Base-by-base conservation (phyloP, 495 filamentous ascomycete species). In the Penicillium daleae region DNA sequence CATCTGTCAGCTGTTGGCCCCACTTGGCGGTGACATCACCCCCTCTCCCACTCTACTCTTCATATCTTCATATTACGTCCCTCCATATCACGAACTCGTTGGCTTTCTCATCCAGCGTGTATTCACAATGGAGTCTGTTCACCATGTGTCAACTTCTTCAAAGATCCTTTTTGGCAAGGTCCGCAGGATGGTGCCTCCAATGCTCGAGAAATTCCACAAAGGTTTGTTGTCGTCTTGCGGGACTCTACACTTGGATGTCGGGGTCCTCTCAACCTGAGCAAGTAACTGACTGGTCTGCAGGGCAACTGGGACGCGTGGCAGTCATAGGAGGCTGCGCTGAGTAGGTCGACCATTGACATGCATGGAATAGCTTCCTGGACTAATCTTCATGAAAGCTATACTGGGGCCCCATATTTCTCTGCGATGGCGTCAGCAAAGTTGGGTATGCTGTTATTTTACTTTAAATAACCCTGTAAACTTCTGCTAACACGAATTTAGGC, bases 121-220 rank as follows among this genome's bases (percentile, higher is more conserved):
- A 59, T 48, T 40, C 57, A 68, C 8, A 53, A 79, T 80, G 74
- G 77, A 79, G 59, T 68, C 75, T 5, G 69, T 70, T 46, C 78
- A 80, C 48, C 85, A 85, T 71, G 78, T 87, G 44, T 78, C 82
- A 32, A 70, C 75, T 56, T 76, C 84, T 3, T 88, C 87, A n/a
- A 88, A 88, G 74, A 89, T 91, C 59, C 79, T 97, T 32, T 82
- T 99, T 24, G 72, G 78, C 54, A 92, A 91, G 73, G 93, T 94
- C 71, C 89, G 90, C 81, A 92, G 90, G 75, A 90, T 99, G 75
- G 85, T 99, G 50, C 95, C 95, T 44, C 95, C 95, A 9, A 90
- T 99, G 89, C 85, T 98, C 12, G 92, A 95, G 71, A 93, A 86
- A 63, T 97, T 99, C 71, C 95, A 99, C 74, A 99, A 99, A 88